Base-by-base conservation (phyloP, 1,284 basidiomycete species). In the Leccinum subrobustum region DNA sequence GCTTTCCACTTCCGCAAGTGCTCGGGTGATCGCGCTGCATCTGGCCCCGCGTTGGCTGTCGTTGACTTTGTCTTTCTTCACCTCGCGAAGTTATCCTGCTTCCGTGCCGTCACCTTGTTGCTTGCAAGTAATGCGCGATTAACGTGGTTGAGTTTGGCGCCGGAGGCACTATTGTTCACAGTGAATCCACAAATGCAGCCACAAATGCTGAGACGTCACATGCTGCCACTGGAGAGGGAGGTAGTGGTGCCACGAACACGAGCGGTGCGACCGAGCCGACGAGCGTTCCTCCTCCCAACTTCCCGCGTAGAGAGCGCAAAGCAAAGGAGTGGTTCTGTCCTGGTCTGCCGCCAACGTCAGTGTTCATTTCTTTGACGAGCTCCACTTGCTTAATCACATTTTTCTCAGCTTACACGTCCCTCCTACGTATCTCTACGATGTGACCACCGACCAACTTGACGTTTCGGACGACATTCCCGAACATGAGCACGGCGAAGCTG, bases 281-380 rank as follows among this genome's bases (percentile, higher is more conserved):
- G 14, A 64, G 67, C 6, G 64, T 67, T 8, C 64, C 65, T 1
- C 72, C 74, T 8, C 65, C 77, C 18, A 74, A 80, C 29, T 29
- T 29, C 54, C 74, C 83, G 2, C 75, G 92, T 59, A 81, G 93
- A 71, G 95, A 93, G 80, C 83, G 93, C 67, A 95, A 92, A 77
- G 90, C 92, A 1, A 96, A 96, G 76, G 93, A 93, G 14, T 96
- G 93, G 93, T 93, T 92, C 83, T 96, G 93, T 73, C 93, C 93
- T 31, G 29, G 92, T 96, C 55, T 95, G 93, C 73, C 83, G 93
- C 67, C 93, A 95, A 80, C 92, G 87, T 89, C 67, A 74, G 88
- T 79, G 16, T 59, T 60, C 60, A 39, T 58, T n/a, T 54, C 27
- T 20, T 52, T 57, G 50, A 31, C 11, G 7, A 18, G 9, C 29